Evolutionary conservation across 768 basidiomycete species (phyloP), one percentile per base, ranked within the genome.

Genomic region (Leccinellum luteum): DNA sequence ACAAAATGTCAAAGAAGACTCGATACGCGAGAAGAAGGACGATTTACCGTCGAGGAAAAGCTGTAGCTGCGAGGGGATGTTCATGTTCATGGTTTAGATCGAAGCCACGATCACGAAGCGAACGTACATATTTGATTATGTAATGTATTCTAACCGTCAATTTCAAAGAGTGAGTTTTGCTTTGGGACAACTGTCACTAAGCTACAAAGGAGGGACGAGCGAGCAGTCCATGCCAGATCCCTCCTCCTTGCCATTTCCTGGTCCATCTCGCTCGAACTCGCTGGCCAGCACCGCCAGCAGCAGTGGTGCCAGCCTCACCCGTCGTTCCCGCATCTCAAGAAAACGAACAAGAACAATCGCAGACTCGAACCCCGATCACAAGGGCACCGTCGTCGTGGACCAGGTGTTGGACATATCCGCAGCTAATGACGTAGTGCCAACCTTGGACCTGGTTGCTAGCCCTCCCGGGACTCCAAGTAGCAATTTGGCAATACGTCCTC

Each of bases 271-370:
- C 63, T 72, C 71, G 32, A 72, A 73, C 38, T 72, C 71, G 2
- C 58, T 59, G 43, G 69, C 73, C 5, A 74, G 73, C 57, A 71
- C 80, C 19, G 81, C 80, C 68, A 72, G 78, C 57, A 75, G 72
- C 54, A 84, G 81, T 64, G 76, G 75, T 4, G 72, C 75, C 27
- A 80, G 79, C 63, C 79, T 86, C 48, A 67, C 77, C 32, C 81
- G 85, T 60, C 79, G 82, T 48, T 73, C 73, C 25, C 69, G 71
- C 45, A 71, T 81, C 58, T 80, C 78, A 45, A 75, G 82, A 65
- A 74, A 79, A 60, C 81, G 85, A 71, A 83, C 82, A 52, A 76
- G 69, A 66, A 83, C 85, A 23, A 71, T 81, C 54, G 72, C 48
- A 55, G 60, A 53, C 61, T 71, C 60, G 59, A 57, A 48, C 57